Evolutionary conservation across 139 green algal species (phyloP), one percentile per base, ranked within the genome.

Genomic region (Coelastrella sp.): DNA sequence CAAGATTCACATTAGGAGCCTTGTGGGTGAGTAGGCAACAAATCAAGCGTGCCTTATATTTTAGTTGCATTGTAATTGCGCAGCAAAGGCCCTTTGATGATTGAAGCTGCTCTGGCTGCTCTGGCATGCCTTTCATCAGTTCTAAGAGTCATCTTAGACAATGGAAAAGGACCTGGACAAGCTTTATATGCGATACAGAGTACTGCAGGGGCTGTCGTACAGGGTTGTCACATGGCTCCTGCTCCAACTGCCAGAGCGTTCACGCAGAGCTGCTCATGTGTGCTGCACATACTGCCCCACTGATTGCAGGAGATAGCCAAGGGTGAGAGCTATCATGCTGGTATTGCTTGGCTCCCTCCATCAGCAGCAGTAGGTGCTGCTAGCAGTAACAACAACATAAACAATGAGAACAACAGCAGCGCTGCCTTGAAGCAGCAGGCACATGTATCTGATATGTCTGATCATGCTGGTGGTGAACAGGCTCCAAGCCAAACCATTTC

Each of bases 1-100:
- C 84, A 2, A 88, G 94, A 3, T 97, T 97, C 88, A 92, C 91
- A 5, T 9, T 94, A 15, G 94, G 93, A 0, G 93, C 88, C 2
- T 19, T 84, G 13, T 66, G 62, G 78, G 78, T 84, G 62, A 62
- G 78, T 5, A 43, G 51, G 15, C 30, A 32, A 21, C 5, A 51
- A 30, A 30, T n/a, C n/a, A n/a, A n/a, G n/a, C n/a, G n/a, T n/a
- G n/a, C n/a, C n/a, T n/a, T n/a, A n/a, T n/a, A n/a, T n/a, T n/a
- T n/a, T n/a, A n/a, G n/a, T n/a, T n/a, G n/a, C n/a, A n/a, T n/a
- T n/a, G n/a, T n/a, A n/a, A n/a, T n/a, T n/a, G n/a, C n/a, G n/a
- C n/a, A n/a, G n/a, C n/a, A n/a, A n/a, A n/a, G n/a, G n/a, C n/a
- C n/a, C n/a, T n/a, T n/a, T n/a, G n/a, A n/a, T n/a, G 6, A 13